Evolutionary conservation across 257 asterid species (phyloP).

Genomic region (Lithospermum erythrorhizon): DNA sequence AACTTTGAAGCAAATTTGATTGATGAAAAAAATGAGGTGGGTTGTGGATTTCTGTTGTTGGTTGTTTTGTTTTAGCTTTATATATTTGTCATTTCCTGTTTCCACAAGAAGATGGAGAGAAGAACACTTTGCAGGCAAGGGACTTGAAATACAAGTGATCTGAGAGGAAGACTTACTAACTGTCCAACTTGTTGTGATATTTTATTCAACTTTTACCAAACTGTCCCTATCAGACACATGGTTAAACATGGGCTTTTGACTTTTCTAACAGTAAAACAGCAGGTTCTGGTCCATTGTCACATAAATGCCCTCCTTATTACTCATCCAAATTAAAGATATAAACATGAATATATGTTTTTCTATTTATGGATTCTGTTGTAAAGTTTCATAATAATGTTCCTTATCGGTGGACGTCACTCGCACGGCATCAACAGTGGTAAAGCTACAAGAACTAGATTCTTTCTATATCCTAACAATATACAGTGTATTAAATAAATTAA

Average conservation of each 20-base stretch:
- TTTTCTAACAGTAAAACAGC: conserved; percentile 6
- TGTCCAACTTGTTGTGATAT: conserved; percentile 16
- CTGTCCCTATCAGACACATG: conserved; percentile 39
- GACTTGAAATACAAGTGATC: conserved; percentile 57
- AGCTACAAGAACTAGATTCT: too few species aligned
- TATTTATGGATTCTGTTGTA: too few species aligned
- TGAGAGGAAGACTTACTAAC: conserved; percentile 43
- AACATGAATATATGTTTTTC: background rate
- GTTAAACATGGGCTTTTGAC: conserved; percentile 6
- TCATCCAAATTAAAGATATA: background rate
- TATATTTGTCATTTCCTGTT: conserved; percentile 9
- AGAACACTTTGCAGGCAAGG: conserved; percentile 90
- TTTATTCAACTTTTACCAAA: conserved; percentile 37
- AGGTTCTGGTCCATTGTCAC: background rate
- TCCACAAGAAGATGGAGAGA: conserved; percentile 7
- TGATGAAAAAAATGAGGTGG: background rate
- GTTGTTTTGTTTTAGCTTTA: conserved; percentile 30
- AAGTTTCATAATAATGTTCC: too few species aligned
- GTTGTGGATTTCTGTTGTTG: background rate
- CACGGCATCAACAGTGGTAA: too few species aligned
- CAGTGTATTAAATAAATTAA: too few species aligned
- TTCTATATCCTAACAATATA: too few species aligned
- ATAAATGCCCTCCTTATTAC: conserved; percentile 6
- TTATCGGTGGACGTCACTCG: too few species aligned
- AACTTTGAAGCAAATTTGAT: background rate